A percentile compares a stretch with the other conserved stretches of the same genome.
These are phyloP conservation scores for Auricularia sp. DNA, from an alignment of 768 basidiomycete genomes.

Conservation along the genomic window DNA sequence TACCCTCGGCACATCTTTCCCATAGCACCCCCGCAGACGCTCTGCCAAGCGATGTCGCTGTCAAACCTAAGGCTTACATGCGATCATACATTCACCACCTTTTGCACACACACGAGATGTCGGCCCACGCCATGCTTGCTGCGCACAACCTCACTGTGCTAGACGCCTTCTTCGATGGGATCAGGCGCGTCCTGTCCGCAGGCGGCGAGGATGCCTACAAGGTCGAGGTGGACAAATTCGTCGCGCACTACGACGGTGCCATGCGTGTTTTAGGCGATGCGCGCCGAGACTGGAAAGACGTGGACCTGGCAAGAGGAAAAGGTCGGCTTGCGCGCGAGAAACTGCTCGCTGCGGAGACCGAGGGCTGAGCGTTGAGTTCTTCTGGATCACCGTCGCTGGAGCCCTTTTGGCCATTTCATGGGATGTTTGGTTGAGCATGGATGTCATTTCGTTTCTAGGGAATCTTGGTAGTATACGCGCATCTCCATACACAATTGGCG, in stretches of 20 bases:
- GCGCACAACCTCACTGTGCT: constrained; percentile 69
- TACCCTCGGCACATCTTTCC: constrained; percentile 7
- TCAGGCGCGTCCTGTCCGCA: constrained; percentile 27
- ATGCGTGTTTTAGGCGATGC: constrained; percentile 42
- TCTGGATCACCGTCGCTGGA: too few species aligned
- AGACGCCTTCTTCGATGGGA: constrained; percentile 49
- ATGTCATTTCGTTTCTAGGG: too few species aligned
- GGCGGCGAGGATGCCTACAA: constrained; percentile 23
- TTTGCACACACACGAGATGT: constrained; percentile 84
- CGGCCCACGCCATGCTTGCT: constrained; percentile 61
- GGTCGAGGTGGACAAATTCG: constrained; percentile 34
- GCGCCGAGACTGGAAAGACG: constrained; percentile 45
- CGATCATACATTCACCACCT: constrained; percentile 76
- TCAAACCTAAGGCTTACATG: constrained; percentile 19
- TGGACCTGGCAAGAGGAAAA: constrained; percentile 64
- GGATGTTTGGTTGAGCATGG: too few species aligned
- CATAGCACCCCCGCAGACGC: constrained; percentile 13
- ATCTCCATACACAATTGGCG: too few species aligned
- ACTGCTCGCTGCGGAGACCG: constrained; percentile 21
- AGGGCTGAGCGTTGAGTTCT: background rate
- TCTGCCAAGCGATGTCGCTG: constrained; percentile 23
- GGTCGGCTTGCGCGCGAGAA: constrained; percentile 62
- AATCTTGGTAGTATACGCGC: too few species aligned
- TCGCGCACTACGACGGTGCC: constrained; percentile 38
- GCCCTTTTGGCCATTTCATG: too few species aligned